Percentiles rank a stretch among this genome's conserved stretches.
Conservation (phyloP, 805 yeast genomes). For the Candida chauliodis region DNA sequence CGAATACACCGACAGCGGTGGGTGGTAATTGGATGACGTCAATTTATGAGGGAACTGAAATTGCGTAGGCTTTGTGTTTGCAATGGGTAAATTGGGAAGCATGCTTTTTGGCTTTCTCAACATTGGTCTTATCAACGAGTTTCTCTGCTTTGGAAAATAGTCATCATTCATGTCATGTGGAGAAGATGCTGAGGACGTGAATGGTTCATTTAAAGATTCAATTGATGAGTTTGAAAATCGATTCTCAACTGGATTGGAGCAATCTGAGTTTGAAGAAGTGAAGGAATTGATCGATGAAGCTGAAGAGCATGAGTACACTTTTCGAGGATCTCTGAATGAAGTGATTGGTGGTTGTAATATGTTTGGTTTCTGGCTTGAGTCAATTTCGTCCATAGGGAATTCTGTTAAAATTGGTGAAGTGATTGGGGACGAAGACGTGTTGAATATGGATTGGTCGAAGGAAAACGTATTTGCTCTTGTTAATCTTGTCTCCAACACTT, state of each 20-base stretch:
- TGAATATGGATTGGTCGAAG: conserved; percentile 18
- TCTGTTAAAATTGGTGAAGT: conserved; percentile 1
- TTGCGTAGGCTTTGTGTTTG: not conserved
- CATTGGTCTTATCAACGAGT: conserved; percentile 2
- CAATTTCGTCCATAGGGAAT: not conserved
- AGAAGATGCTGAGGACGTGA: conserved; percentile 14
- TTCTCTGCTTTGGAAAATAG: not conserved
- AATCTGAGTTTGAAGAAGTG: conserved; percentile 7
- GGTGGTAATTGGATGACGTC: not conserved
- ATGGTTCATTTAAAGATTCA: conserved; percentile 27
- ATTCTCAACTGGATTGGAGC: not conserved
- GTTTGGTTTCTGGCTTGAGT: not conserved
- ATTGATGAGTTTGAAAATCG: conserved; percentile 18
- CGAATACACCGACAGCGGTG: not conserved
- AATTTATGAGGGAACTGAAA: conserved; percentile 7
- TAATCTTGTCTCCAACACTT: conserved; percentile 11
- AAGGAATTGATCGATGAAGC: conserved; percentile 15
- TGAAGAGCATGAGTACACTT: conserved; percentile 21
- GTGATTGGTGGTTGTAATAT: conserved; percentile 29
- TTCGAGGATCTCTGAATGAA: conserved; percentile 17
- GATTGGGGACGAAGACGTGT: conserved; percentile 11
- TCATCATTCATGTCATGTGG: not conserved
- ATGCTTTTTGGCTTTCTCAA: conserved; percentile 1
- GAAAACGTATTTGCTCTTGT: conserved; percentile 27
- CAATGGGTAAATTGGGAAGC: not conserved